Evolutionary conservation across 495 filamentous ascomycete species (phyloP).

Genomic region (Margaritispora aquatica): DNA sequence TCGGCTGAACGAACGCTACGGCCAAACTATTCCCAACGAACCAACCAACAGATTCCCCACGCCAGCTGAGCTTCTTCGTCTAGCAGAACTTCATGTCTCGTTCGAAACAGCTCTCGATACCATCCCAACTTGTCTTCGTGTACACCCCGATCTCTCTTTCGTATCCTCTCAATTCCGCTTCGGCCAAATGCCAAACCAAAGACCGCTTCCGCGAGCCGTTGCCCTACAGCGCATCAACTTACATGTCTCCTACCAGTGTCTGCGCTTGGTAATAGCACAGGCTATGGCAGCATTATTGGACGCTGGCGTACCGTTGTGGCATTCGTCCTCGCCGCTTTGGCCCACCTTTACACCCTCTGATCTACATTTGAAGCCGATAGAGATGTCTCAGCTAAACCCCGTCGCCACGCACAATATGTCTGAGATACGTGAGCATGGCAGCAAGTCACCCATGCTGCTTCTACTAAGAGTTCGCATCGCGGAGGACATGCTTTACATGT

Average conservation of each 20-base stretch:
- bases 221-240: not conserved
- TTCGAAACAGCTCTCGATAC: not conserved
- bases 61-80: not conserved
- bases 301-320: not conserved
- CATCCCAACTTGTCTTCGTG: not conserved
- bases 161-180: not conserved
- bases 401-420: not conserved
- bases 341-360: not conserved
- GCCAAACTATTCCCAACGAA: not conserved
- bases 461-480: not conserved
- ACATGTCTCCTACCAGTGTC: not conserved
- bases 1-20: not conserved
- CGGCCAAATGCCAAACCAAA: not conserved
- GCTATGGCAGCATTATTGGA: not conserved
- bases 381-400: not conserved
- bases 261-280: not conserved
- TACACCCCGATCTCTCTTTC: not conserved
- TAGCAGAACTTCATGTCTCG: not conserved
- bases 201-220: not conserved
- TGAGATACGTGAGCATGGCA: not conserved
- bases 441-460: not conserved
- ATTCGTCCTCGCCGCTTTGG: not conserved
- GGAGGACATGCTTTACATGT: not conserved
- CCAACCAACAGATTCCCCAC: not conserved
- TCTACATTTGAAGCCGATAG: too few relatives aligned